Evolutionary conservation across 768 basidiomycete genomes (phyloP).

Genomic region (Cystofilobasidium ferigula): DNA sequence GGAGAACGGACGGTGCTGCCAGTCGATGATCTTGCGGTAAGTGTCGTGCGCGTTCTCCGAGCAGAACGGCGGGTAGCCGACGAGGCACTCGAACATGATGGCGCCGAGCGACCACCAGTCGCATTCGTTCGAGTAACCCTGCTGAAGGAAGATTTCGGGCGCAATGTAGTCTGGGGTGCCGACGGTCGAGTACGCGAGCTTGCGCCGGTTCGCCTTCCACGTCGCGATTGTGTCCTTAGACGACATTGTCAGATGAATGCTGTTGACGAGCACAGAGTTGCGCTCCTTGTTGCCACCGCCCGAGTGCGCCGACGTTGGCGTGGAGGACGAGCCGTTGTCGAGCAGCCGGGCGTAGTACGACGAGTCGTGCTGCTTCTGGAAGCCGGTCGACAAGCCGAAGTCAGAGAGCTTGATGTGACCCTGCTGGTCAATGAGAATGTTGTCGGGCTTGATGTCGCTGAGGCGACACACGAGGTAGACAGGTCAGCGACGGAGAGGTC

Average conservation of each 20-base stretch:
- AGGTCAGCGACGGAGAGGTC: slow-evolving; percentile 7
- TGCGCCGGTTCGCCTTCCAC: slow-evolving; percentile 96
- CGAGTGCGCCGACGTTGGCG: slow-evolving; percentile 34
- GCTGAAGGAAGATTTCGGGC: slow-evolving; percentile 89
- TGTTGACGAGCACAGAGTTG: slow-evolving; percentile 95
- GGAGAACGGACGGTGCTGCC: slow-evolving; percentile 53
- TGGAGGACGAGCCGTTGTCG: slow-evolving; percentile 46
- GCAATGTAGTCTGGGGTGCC: slow-evolving; percentile 95
- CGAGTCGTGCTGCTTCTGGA: slow-evolving; percentile 95
- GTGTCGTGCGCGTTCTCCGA: slow-evolving; percentile 95
- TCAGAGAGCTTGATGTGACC: slow-evolving; percentile 97
- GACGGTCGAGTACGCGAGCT: slow-evolving; percentile 94
- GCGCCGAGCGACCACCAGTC: slow-evolving; percentile 99
- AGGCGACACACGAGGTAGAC: slow-evolving; percentile 2
- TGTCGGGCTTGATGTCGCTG: slow-evolving; percentile 98
- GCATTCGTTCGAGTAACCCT: slow-evolving; percentile 96
- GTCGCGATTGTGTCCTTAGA: slow-evolving; percentile 89
- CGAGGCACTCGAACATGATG: slow-evolving; percentile 95
- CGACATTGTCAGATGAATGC: slow-evolving; percentile 90
- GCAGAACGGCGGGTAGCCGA: slow-evolving; percentile 95
- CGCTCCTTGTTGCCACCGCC: slow-evolving; percentile 42
- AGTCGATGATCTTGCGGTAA: slow-evolving; percentile 95
- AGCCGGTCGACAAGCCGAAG: slow-evolving; percentile 97
- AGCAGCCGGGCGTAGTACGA: slow-evolving; percentile 84
- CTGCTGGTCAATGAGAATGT: slow-evolving; percentile 93